Base-by-base conservation (phyloP, 2,329 filamentous ascomycete species). In the Phialocephala subalpina region DNA sequence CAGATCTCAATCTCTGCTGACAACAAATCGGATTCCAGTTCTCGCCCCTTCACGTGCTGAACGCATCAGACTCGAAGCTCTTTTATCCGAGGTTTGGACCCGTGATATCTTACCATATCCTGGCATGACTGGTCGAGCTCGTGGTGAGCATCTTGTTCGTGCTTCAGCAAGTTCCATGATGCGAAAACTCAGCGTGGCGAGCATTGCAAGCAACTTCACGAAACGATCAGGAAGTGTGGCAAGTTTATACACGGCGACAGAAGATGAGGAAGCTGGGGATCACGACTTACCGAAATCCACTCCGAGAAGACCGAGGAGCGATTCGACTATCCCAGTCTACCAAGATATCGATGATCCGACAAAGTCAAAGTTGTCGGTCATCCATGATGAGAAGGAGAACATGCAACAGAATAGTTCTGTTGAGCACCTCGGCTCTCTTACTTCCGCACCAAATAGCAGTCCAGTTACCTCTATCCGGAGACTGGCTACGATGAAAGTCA, bases 141-240 rank as follows among this genome's bases (percentile, higher is more conserved):
- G 88, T 81, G 80, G 91, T 72, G 87, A 97, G 72, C 88, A 92
- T 74, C 82, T 93, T 3, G 90, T 96, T 56, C 86, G 92, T 59
- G 87, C 87, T 47, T 93, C 91, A n/a, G 92, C 94, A 14, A 93
- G 92, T 40, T 92, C 92, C 0, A 87, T 97, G 75, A 97, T 97
- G 81, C 87, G 94, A 60, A 97, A 94, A 76, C 85, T 97, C 69
- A 97, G 92, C 78, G 90, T 93, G 74, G 90, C 91, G 58, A 94
- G 90, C 77, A 91, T 96, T 69, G 86, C 92, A 16, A 90, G 87
- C 70, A 91, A 91, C 57, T 94, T 97, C 75, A 86, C 87, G 42
- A 92, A 90, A 72, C 87, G 91, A 64, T 91, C 92, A 0, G 68
- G 72, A 16, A 77, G 76, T 52, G 67, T 76, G 33, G 70, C 74